Conservation (phyloP, 2,329 filamentous ascomycete genomes). For the Aspergillus tamarii region DNA sequence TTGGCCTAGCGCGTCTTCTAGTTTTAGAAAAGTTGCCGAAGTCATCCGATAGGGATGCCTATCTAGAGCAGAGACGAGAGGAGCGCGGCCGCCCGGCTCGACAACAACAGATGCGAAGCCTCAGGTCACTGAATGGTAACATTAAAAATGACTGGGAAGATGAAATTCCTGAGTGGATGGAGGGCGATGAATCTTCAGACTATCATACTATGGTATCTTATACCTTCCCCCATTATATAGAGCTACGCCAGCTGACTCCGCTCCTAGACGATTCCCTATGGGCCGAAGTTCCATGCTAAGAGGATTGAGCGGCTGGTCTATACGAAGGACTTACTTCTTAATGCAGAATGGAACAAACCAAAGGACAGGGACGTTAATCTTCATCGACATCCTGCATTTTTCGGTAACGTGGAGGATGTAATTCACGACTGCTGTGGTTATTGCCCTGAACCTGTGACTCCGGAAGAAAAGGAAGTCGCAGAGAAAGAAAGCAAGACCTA, state of each 20-base stretch:
- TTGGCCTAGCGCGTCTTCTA: constrained; percentile 77
- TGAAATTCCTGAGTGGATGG: constrained; percentile 81
- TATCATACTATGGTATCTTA: constrained; percentile 77
- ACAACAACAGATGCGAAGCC: constrained; percentile 31
- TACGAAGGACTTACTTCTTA: constrained; percentile 78
- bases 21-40: constrained; percentile 79
- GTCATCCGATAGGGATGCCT: constrained; percentile 67
- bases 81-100: constrained; percentile 71
- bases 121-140: constrained; percentile 61
- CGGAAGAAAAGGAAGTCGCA: constrained; percentile 71
- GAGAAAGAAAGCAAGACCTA: constrained; percentile 75
- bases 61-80: constrained; percentile 68
- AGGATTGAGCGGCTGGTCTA: constrained; percentile 81
- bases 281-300: constrained; percentile 39
- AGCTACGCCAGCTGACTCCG: constrained; percentile 38
- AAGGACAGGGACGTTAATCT: constrained; percentile 76
- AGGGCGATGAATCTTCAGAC: constrained; percentile 73
- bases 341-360: constrained; percentile 82
- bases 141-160: constrained; percentile 78
- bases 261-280: constrained; percentile 42
- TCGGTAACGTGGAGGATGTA: constrained; percentile 74
- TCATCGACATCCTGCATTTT: constrained; percentile 84
- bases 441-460: constrained; percentile 70
- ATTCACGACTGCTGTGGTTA: constrained; percentile 80
- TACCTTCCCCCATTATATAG: not conserved